A percentile compares a stretch with the other conserved stretches of the same genome.
These are phyloP conservation scores for Wakefieldia striispora DNA, from an alignment of 768 basidiomycete genomes.

Conservation along the genomic window DNA sequence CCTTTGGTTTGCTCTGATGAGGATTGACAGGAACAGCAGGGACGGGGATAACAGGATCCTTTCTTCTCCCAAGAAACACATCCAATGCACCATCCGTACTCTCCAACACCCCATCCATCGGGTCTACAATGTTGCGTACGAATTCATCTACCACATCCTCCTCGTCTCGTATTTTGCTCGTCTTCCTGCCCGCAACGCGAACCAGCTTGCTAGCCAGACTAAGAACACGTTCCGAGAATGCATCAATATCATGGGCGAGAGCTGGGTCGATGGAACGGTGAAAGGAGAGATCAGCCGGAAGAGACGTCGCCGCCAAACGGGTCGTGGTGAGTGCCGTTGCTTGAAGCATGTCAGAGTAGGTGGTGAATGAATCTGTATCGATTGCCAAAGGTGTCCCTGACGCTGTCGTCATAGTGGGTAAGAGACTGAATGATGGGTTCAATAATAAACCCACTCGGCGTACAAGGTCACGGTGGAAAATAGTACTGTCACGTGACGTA, in stretches of 20 bases:
- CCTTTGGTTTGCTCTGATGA: conserved; percentile 32
- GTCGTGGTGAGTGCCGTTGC: conserved; percentile 61
- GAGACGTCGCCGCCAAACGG: conserved; percentile 49
- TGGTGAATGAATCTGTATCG: conserved; percentile 41
- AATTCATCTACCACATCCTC: conserved; percentile 88
- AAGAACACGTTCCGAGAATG: conserved; percentile 63
- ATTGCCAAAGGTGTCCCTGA: conserved; percentile 6
- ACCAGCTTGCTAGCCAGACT: conserved; percentile 65
- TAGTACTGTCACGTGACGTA: conserved; percentile 4
- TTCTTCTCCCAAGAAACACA: conserved; percentile 67
- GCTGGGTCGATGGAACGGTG: conserved; percentile 81
- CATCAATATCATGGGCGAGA: conserved; percentile 70
- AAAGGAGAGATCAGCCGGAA: conserved; percentile 80
- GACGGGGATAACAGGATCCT: conserved; percentile 60
- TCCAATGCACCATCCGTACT: conserved; percentile 84
- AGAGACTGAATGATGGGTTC: too few relatives aligned
- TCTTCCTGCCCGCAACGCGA: conserved; percentile 41
- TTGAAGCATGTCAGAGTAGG: conserved; percentile 59
- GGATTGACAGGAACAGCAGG: conserved; percentile 36
- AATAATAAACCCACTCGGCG: not conserved
- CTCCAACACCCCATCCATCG: conserved; percentile 84
- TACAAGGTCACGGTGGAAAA: conserved; percentile 1
- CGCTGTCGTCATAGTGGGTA: conserved; percentile 12
- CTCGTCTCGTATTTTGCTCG: conserved; percentile 48
- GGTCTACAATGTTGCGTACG: conserved; percentile 72